Evolutionary conservation across 1,284 basidiomycete genomes (phyloP).

Genomic region (Rhodotorula glutinis): DNA sequence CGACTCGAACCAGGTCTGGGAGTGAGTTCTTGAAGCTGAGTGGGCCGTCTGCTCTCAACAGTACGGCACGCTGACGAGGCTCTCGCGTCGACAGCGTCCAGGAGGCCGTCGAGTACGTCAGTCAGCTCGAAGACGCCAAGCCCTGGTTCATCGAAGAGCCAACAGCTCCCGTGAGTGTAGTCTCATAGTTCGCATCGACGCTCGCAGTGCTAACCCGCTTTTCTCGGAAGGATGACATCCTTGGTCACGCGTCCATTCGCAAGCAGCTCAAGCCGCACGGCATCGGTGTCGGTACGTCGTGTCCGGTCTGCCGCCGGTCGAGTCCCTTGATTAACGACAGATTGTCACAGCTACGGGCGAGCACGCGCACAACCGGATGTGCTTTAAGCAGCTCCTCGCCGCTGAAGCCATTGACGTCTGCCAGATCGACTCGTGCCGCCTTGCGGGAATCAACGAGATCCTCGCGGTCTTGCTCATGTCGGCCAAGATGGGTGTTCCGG

Average conservation of each 20-base stretch:
- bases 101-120: conserved; percentile 87
- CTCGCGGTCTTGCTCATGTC: conserved; percentile 90
- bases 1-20: conserved; percentile 76
- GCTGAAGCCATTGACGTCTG: conserved; percentile 92
- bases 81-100: conserved; percentile 54
- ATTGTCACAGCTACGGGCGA: conserved; percentile 71
- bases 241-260: conserved; percentile 75
- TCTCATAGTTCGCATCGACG: too few relatives aligned
- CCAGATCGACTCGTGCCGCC: conserved; percentile 90
- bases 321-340: background rate
- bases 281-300: conserved; percentile 64
- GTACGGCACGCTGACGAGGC: background rate
- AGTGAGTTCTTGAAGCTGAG: background rate
- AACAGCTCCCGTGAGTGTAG: conserved; percentile 64
- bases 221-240: conserved; percentile 64
- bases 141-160: conserved; percentile 99
- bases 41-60: background rate
- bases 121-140: conserved; percentile 70
- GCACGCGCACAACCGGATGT: conserved; percentile 86
- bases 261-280: conserved; percentile 73
- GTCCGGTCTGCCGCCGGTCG: too few relatives aligned
- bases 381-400: conserved; percentile 95
- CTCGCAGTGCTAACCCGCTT: background rate
- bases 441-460: conserved; percentile 90
- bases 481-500: conserved; percentile 82